Conservation (phyloP, 345 rosid genomes). For the Erodium maritimum region DNA sequence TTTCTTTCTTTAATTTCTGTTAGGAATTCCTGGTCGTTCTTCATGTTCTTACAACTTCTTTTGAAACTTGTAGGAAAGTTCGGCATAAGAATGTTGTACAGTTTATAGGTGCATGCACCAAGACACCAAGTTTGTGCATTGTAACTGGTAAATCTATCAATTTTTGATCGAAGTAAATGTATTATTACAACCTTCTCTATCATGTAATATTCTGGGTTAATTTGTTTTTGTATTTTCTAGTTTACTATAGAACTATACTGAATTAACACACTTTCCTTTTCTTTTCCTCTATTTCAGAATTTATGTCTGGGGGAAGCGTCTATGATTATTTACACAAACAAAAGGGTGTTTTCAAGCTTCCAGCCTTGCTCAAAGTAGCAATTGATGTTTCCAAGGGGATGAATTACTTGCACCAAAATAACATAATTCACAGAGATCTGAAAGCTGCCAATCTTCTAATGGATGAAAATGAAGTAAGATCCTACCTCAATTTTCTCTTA, state of each 20-base stretch:
- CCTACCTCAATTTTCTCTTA: background rate
- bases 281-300: constrained; percentile 33
- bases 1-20: background rate
- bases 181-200: background rate
- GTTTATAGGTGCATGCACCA: constrained; percentile 43
- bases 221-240: no score
- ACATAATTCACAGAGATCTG: constrained; percentile 92
- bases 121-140: constrained; percentile 82
- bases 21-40: background rate
- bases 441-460: constrained; percentile 91
- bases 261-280: no score
- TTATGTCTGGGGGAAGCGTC: constrained; percentile 96
- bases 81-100: constrained; percentile 94
- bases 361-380: constrained; percentile 74
- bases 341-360: constrained; percentile 82
- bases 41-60: constrained; percentile 1
- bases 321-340: constrained; percentile 96
- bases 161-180: no score
- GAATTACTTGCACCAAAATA: constrained; percentile 90
- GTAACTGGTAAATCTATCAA: constrained; percentile 74
- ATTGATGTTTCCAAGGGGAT: constrained; percentile 95
- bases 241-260: background rate
- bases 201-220: background rate
- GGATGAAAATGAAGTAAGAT: constrained; percentile 94
- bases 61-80: constrained; percentile 59